These are phyloP conservation scores for Trichoderma hamatum DNA, from an alignment of 2,329 filamentous ascomycete species.

Conservation along the genomic window DNA sequence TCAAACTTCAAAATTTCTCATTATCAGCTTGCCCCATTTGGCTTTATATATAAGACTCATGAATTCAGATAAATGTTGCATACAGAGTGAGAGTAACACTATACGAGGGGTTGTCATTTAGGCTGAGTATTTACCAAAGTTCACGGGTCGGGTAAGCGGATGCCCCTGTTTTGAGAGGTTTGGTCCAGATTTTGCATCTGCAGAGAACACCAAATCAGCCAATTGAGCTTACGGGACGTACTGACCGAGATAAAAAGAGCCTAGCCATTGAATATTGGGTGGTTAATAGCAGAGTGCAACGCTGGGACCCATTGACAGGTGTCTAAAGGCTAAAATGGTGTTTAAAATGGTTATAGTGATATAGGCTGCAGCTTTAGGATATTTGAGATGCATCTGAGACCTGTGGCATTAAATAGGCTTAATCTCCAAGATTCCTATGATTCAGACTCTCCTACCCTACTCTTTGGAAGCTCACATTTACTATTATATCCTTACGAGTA, in stretches of 20 bases:
- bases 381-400: too few relatives aligned
- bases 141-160: conserved; percentile 15
- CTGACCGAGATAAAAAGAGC: neutral
- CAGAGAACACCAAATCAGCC: neutral
- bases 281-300: neutral
- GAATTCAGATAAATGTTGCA: neutral
- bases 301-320: neutral
- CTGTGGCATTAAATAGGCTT: neutral
- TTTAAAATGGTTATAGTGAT: neutral
- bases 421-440: neutral
- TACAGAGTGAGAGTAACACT: neutral
- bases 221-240: neutral
- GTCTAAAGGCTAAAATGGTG: conserved; percentile 8
- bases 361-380: neutral
- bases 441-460: neutral
- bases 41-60: neutral
- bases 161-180: neutral
- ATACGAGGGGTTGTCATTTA: conserved; percentile 7
- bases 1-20: neutral
- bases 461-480: neutral
- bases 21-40: neutral
- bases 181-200: neutral
- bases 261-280: neutral
- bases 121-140: conserved; percentile 10
- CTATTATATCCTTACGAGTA: too few relatives aligned